These are phyloP conservation scores for Saccharomyces hybrid DNA, from an alignment of 1,139 yeast genomes.

Conservation along the genomic window DNA sequence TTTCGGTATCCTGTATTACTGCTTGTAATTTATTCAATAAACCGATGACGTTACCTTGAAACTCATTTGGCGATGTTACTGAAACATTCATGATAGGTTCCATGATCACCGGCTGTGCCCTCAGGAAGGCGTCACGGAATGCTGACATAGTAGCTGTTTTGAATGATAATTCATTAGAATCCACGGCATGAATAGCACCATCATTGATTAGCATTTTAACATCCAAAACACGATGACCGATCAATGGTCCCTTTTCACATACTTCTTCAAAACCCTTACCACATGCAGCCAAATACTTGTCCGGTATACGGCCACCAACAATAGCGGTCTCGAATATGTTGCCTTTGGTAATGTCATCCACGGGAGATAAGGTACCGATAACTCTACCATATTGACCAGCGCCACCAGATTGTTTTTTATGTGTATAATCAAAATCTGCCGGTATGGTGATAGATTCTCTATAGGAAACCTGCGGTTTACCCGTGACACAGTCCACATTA, in stretches of 20 bases:
- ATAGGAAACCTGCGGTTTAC: conserved; percentile 96
- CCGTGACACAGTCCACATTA: conserved; percentile 90
- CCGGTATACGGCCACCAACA: conserved; percentile 96
- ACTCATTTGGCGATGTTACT: conserved; percentile 90
- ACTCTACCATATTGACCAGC: conserved; percentile 99
- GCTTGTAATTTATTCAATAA: conserved; percentile 89
- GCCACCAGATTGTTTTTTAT: conserved; percentile 98
- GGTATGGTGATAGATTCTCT: conserved; percentile 81
- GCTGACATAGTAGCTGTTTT: conserved; percentile 90
- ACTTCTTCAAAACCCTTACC: conserved; percentile 93
- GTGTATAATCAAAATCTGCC: conserved; percentile 85
- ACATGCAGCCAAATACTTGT: conserved; percentile 90
- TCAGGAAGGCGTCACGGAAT: conserved; percentile 81
- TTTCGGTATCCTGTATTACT: conserved; percentile 86
- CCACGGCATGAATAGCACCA: conserved; percentile 97
- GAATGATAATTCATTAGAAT: conserved; percentile 92
- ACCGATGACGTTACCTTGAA: conserved; percentile 91
- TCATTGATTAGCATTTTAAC: conserved; percentile 90
- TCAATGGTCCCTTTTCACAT: conserved; percentile 91
- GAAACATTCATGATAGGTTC: conserved; percentile 96
- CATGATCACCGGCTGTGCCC: conserved; percentile 77
- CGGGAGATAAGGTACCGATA: conserved; percentile 71
- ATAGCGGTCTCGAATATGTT: conserved; percentile 78
- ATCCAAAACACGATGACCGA: conserved; percentile 90
- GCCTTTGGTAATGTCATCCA: conserved; percentile 43